Percentiles rank a stretch among this genome's conserved stretches.
phyloP scores from a whole-genome alignment of 2,329 filamentous ascomycete genomes.

The Myriosclerotinia duriaeana region DNA sequence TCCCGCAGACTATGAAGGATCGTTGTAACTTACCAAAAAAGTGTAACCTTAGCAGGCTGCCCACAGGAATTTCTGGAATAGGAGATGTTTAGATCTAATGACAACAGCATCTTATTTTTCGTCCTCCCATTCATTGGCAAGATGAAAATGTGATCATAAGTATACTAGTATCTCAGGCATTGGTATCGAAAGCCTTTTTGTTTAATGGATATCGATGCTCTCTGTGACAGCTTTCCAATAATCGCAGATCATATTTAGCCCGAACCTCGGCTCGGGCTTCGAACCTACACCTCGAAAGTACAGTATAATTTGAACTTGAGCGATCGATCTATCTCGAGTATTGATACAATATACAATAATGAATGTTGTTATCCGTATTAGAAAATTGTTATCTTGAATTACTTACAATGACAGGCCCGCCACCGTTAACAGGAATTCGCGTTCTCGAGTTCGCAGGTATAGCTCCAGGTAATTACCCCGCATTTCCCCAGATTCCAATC shows the following conservation, averaged over 20 bases:
- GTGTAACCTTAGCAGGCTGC: no score
- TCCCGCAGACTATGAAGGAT: no score
- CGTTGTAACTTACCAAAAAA: no score
- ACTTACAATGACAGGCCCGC: conserved; percentile 33
- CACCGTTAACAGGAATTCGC: conserved; percentile 56
- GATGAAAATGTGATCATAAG: no score
- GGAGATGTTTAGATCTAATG: no score
- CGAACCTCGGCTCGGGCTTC: conserved; percentile 1
- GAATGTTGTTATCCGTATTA: neutral
- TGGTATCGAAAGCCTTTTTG: no score
- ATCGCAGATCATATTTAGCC: neutral
- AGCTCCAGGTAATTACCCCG: conserved; percentile 52
- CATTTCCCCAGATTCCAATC: conserved; percentile 39
- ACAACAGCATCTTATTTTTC: no score
- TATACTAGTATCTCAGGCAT: no score
- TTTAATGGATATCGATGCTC: no score
- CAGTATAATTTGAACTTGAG: neutral
- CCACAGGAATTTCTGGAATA: no score
- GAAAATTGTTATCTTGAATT: neutral
- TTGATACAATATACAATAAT: neutral
- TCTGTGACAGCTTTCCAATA: neutral
- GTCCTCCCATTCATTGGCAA: no score
- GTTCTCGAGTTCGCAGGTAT: conserved; percentile 67
- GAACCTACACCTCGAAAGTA: neutral
- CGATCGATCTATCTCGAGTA: no score